Evolutionary conservation across 176 grass and related monocot species (phyloP).

Genomic region (Saccharum spontaneum): DNA sequence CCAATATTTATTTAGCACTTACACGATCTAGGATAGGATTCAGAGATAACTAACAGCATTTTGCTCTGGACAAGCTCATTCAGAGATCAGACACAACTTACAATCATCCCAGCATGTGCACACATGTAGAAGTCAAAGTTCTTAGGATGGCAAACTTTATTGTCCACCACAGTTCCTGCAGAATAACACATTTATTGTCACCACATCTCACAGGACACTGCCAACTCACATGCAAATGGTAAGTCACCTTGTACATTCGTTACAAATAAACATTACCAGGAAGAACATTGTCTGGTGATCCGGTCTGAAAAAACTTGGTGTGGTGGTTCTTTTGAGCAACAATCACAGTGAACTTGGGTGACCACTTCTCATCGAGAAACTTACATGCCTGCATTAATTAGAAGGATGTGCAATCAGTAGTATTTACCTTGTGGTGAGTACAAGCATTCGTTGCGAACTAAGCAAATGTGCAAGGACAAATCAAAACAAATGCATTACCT

Average conservation of each 20-base stretch:
- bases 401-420: background rate
- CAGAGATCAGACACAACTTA: conserved; percentile 30
- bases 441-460: background rate
- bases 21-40: background rate
- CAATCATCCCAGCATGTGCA: conserved; percentile 80
- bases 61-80: background rate
- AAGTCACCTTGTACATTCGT: background rate
- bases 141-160: conserved; percentile 79
- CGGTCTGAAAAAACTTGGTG: conserved; percentile 75
- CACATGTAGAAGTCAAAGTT: conserved; percentile 98
- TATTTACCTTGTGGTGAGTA: background rate
- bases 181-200: background rate
- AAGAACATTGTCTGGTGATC: conserved; percentile 78
- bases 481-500: conserved; percentile 43
- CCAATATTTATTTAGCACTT: background rate
- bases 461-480: background rate
- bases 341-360: conserved; percentile 72
- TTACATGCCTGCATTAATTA: conserved; percentile 69
- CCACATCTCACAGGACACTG: background rate
- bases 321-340: conserved; percentile 92
- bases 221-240: background rate
- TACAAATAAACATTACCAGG: conserved; percentile 54
- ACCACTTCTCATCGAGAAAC: conserved; percentile 76
- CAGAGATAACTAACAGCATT: conserved; percentile 21
- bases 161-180: conserved; percentile 85